Evolutionary conservation across 176 grass and related monocot species (phyloP).

Genomic region (Oryza rufipogon): DNA sequence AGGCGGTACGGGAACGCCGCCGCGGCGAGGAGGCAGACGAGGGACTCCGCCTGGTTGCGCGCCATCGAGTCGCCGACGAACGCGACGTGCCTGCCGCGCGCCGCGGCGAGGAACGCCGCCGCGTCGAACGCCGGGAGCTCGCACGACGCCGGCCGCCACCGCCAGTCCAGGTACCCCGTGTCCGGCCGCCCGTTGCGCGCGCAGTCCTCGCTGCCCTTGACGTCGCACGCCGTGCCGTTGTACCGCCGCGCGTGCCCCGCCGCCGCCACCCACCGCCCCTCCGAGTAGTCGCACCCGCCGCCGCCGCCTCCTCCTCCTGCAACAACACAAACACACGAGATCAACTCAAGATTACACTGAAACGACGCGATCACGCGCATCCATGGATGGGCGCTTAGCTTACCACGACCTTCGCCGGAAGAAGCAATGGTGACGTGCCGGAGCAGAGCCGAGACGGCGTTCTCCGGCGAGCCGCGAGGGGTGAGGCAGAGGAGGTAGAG

Average conservation of each 20-base stretch:
- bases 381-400: not conserved
- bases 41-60: slow-evolving; percentile 63
- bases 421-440: too few relatives aligned
- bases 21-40: slow-evolving; percentile 53
- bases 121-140: slow-evolving; percentile 53
- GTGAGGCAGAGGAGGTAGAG: too few relatives aligned
- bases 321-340: not conserved
- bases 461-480: too few relatives aligned
- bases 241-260: slow-evolving; percentile 26
- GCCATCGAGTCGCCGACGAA: slow-evolving; percentile 68
- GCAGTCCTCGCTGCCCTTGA: slow-evolving; percentile 45
- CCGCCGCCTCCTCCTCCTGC: not conserved
- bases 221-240: slow-evolving; percentile 42
- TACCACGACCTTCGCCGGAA: too few relatives aligned
- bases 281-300: slow-evolving; percentile 19
- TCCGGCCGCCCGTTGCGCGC: slow-evolving; percentile 45
- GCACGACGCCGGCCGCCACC: slow-evolving; percentile 58
- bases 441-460: too few relatives aligned
- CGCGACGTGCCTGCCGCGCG: slow-evolving; percentile 50
- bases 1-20: not conserved
- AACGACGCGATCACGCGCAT: not conserved
- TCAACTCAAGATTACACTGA: too few relatives aligned
- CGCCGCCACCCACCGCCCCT: slow-evolving; percentile 48
- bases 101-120: slow-evolving; percentile 41
- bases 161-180: slow-evolving; percentile 50